These are phyloP conservation scores for Phallus indusiatus DNA, from an alignment of 768 basidiomycete species.

Conservation along the genomic window DNA sequence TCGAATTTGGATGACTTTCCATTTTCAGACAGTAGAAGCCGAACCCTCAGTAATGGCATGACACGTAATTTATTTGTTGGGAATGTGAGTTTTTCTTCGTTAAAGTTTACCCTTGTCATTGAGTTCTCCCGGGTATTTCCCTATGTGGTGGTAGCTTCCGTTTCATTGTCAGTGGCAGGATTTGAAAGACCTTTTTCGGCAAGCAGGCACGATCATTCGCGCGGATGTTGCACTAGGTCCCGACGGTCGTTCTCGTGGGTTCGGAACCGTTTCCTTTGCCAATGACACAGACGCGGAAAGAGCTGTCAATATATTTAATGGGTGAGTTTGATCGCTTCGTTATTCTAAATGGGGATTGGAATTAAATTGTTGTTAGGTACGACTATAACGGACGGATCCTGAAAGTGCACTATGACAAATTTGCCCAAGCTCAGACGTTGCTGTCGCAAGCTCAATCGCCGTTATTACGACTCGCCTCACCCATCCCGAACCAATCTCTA, in stretches of 20 bases:
- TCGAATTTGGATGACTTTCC: conserved; percentile 1
- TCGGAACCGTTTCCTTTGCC: conserved; percentile 85
- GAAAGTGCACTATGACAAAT: conserved; percentile 90
- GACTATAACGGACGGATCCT: conserved; percentile 82
- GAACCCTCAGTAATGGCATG: neutral
- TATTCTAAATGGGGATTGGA: conserved; percentile 1
- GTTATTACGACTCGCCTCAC: neutral
- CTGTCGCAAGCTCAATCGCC: conserved; percentile 16
- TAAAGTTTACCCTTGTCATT: neutral
- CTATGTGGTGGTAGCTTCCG: conserved; percentile 46
- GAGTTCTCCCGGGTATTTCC: neutral
- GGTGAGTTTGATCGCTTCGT: conserved; percentile 40
- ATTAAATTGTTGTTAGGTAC: conserved; percentile 39
- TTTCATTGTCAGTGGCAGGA: conserved; percentile 98
- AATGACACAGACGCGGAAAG: conserved; percentile 76
- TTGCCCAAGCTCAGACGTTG: conserved; percentile 32
- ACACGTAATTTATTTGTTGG: conserved; percentile 73
- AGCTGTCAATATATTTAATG: conserved; percentile 84
- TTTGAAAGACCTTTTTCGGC: conserved; percentile 89
- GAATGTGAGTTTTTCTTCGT: conserved; percentile 49
- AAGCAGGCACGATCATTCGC: conserved; percentile 81
- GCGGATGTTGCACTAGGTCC: conserved; percentile 85
- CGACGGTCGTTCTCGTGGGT: conserved; percentile 85
- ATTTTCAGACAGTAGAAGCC: neutral
- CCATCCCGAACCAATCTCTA: neutral